A percentile compares a stretch with the other conserved stretches of the same genome.
These are phyloP conservation scores for Talaromyces islandicus DNA, from an alignment of 2,329 filamentous ascomycete species.

Conservation along the genomic window DNA sequence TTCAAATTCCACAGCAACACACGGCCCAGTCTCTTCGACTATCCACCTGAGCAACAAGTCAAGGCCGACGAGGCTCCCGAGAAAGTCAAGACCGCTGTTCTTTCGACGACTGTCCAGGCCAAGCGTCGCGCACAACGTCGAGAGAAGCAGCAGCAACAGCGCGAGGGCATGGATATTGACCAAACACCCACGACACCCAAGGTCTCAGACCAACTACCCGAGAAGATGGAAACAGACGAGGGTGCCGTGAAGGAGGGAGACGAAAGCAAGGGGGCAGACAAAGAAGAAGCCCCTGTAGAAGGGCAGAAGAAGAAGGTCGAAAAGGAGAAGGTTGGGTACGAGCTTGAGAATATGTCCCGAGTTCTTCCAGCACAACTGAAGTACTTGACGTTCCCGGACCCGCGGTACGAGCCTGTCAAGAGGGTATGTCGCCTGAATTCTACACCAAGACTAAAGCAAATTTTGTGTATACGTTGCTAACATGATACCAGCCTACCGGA, in stretches of 20 bases:
- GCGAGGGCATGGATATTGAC: constrained; percentile 95
- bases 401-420: constrained; percentile 88
- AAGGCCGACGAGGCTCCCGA: constrained; percentile 91
- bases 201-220: constrained; percentile 51
- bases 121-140: constrained; percentile 93
- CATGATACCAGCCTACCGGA: constrained; percentile 66
- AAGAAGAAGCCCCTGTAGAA: constrained; percentile 50
- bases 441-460: background rate
- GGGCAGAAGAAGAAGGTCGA: constrained; percentile 82
- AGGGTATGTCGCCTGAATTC: constrained; percentile 59
- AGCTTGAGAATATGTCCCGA: constrained; percentile 93
- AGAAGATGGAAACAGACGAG: constrained; percentile 76
- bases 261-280: constrained; percentile 41
- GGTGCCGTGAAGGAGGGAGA: constrained; percentile 58
- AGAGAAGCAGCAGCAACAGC: constrained; percentile 71
- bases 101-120: constrained; percentile 94
- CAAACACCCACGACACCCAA: constrained; percentile 69
- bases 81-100: constrained; percentile 87
- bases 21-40: constrained; percentile 92
- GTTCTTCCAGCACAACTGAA: constrained; percentile 90
- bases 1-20: constrained; percentile 97
- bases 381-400: constrained; percentile 86
- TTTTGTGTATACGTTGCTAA: constrained; percentile 32
- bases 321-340: constrained; percentile 95
- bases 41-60: constrained; percentile 91